These are phyloP conservation scores for Cordyceps cateniannulata DNA, from an alignment of 2,329 filamentous ascomycete species.

Conservation along the genomic window DNA sequence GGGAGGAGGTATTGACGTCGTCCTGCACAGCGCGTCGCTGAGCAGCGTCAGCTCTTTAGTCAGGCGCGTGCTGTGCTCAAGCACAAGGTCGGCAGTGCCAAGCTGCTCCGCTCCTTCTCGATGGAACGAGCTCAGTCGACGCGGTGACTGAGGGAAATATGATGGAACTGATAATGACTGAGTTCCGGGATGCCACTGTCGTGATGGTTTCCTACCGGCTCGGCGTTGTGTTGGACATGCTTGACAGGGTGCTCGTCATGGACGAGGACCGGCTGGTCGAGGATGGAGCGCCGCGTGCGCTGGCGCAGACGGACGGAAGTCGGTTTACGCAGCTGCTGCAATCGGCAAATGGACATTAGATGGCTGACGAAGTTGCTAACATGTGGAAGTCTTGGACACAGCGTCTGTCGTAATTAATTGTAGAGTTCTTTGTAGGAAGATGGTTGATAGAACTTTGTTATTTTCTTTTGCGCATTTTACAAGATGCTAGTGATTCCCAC, in stretches of 20 bases:
- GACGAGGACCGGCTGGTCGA: conserved; percentile 42
- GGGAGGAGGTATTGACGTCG: conserved; percentile 20
- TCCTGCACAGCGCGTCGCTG: conserved; percentile 37
- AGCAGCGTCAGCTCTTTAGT: conserved; percentile 55
- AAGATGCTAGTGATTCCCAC: too few relatives aligned
- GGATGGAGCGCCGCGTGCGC: conserved; percentile 19
- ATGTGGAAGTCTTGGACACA: too few relatives aligned
- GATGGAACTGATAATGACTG: conserved; percentile 32
- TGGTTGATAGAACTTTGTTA: too few relatives aligned
- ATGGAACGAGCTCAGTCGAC: conserved; percentile 39
- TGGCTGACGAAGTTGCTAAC: too few relatives aligned
- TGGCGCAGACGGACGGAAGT: conserved; percentile 21
- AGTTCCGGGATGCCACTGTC: conserved; percentile 45
- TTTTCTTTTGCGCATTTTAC: too few relatives aligned
- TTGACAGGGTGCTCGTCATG: conserved; percentile 42
- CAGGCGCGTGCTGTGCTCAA: conserved; percentile 49
- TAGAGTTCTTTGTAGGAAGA: too few relatives aligned
- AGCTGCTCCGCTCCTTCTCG: conserved; percentile 30
- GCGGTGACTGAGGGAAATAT: conserved; percentile 34
- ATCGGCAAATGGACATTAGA: background rate
- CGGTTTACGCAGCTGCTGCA: conserved; percentile 23
- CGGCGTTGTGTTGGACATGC: conserved; percentile 45
- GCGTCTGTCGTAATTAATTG: too few relatives aligned
- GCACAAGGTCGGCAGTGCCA: conserved; percentile 21
- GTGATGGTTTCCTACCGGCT: conserved; percentile 41